phyloP scores from a whole-genome alignment of 2,329 filamentous ascomycete genomes.

The Pestalotiopsis fici region DNA sequence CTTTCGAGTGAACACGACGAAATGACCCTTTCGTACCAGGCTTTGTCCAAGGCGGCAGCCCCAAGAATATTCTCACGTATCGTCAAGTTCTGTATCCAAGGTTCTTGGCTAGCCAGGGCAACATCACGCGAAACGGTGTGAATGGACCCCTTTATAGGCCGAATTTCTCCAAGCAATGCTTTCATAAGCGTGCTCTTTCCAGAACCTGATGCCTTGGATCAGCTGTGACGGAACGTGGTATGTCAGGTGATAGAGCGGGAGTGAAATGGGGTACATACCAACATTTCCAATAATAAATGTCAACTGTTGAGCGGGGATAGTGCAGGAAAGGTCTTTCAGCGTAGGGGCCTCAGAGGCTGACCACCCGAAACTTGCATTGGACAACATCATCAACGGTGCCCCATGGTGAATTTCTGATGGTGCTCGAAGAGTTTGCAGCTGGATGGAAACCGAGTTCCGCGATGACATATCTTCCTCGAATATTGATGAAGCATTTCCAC shows the following conservation, averaged over 20 bases:
- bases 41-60: constrained; percentile 10
- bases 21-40: constrained; percentile 14
- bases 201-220: constrained; percentile 26
- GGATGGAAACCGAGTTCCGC: not conserved
- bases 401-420: not conserved
- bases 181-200: constrained; percentile 43
- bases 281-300: not conserved
- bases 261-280: not conserved
- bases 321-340: not conserved
- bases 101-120: constrained; percentile 20
- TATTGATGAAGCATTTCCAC: not conserved
- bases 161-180: constrained; percentile 29
- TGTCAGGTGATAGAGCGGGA: not conserved
- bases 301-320: not conserved
- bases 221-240: not conserved
- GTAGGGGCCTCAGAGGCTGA: not conserved
- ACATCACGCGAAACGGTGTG: not conserved
- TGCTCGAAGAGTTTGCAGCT: not conserved
- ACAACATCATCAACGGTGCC: not conserved
- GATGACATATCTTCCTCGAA: not conserved
- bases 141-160: constrained; percentile 10
- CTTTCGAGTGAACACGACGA: constrained; percentile 11
- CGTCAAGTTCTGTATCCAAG: constrained; percentile 21
- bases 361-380: not conserved
- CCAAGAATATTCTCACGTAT: constrained; percentile 17